A percentile compares a stretch with the other conserved stretches of the same genome.
These are phyloP conservation scores for Sisymbrium irio DNA, from an alignment of 345 rosid genomes.

Conservation along the genomic window DNA sequence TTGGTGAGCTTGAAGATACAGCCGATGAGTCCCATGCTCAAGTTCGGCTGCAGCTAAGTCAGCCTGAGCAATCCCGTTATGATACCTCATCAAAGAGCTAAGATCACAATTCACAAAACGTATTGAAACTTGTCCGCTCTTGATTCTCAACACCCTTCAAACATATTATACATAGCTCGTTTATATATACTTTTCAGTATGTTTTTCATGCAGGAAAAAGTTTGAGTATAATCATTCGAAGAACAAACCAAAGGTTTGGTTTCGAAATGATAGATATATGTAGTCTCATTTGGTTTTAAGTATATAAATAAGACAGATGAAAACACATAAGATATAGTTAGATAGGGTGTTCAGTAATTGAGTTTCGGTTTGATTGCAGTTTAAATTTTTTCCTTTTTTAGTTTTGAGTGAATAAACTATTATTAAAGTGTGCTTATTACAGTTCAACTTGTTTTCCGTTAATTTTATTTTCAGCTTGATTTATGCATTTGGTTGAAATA, in stretches of 20 bases:
- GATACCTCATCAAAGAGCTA: slow-evolving; percentile 18
- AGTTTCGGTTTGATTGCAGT: background rate
- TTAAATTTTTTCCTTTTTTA: background rate
- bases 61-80: slow-evolving; percentile 35
- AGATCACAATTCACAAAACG: background rate
- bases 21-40: slow-evolving; percentile 35
- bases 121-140: slow-evolving; percentile 6
- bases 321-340: background rate
- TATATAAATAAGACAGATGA: background rate
- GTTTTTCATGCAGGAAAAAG: slow-evolving; percentile 1
- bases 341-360: background rate
- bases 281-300: background rate
- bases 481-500: background rate
- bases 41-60: slow-evolving; percentile 49
- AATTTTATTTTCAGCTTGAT: background rate
- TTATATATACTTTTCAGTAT: background rate
- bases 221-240: background rate
- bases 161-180: background rate
- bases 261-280: background rate
- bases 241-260: slow-evolving; percentile 1
- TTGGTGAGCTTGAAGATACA: slow-evolving; percentile 28
- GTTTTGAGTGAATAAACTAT: background rate
- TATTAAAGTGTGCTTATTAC: background rate
- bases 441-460: background rate
- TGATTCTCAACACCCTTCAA: background rate